These are phyloP conservation scores for Diaporthe nobilis DNA, from an alignment of 2,329 filamentous ascomycete species.

Conservation along the genomic window DNA sequence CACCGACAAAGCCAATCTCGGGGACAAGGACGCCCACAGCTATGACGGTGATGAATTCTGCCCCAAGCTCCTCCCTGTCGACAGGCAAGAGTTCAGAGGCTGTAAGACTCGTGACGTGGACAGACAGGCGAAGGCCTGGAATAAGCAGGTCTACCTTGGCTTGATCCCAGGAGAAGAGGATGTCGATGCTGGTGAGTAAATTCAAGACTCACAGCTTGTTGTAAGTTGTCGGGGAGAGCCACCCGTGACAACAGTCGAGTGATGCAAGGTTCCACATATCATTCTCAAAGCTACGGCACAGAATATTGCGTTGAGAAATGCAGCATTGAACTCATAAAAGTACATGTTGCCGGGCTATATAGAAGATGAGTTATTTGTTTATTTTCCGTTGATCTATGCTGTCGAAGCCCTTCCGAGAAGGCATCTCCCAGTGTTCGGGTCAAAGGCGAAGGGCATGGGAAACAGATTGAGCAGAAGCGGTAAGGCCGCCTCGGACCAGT, in stretches of 20 bases:
- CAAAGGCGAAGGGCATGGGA: too few species aligned
- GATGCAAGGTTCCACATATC: background rate
- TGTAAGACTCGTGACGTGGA: slow-evolving; percentile 15
- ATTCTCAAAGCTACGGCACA: background rate
- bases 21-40: background rate
- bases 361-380: background rate
- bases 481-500: too few species aligned
- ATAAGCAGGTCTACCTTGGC: slow-evolving; percentile 8
- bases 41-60: background rate
- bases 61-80: slow-evolving; percentile 4
- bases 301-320: background rate
- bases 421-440: too few species aligned
- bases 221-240: background rate
- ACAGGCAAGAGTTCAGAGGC: slow-evolving; percentile 6
- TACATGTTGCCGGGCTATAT: background rate
- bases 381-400: background rate
- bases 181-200: background rate
- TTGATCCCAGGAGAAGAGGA: background rate
- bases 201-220: background rate
- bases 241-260: background rate
- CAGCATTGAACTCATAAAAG: background rate
- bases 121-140: background rate
- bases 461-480: too few species aligned
- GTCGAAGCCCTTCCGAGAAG: background rate
- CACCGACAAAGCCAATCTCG: background rate